These are phyloP conservation scores for Sequoiadendron giganteum DNA, from an alignment of 75 land plant genomes.

Conservation along the genomic window DNA sequence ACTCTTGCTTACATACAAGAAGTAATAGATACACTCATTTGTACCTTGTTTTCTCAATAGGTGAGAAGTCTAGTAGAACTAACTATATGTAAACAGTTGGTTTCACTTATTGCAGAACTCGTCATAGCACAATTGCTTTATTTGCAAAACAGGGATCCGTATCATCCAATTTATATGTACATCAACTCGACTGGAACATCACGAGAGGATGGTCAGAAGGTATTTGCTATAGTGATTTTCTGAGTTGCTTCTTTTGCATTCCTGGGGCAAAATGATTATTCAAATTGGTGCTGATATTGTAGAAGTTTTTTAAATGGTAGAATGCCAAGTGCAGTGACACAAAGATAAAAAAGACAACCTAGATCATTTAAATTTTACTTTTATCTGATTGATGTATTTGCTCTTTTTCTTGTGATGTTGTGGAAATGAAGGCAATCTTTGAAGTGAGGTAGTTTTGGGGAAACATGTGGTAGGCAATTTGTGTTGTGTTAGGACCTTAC, in stretches of 20 bases:
- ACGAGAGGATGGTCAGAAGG: slow-evolving; percentile 95
- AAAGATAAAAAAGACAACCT: background rate
- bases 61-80: background rate
- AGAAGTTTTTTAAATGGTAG: background rate
- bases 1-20: background rate
- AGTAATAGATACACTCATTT: background rate
- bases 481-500: background rate
- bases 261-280: background rate
- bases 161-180: slow-evolving; percentile 80
- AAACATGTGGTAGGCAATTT: background rate
- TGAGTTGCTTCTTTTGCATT: background rate
- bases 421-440: background rate
- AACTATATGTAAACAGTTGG: slow-evolving; percentile 55
- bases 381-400: background rate
- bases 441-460: background rate
- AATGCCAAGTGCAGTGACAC: background rate
- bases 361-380: background rate
- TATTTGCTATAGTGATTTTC: slow-evolving; percentile 17
- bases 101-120: slow-evolving; percentile 94
- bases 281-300: background rate
- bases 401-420: background rate
- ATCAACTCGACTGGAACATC: slow-evolving; percentile 96
- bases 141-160: slow-evolving; percentile 87
- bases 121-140: slow-evolving; percentile 88
- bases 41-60: background rate